phyloP scores from a whole-genome alignment of 257 asterid genomes.

The Thymus mandschuricus region DNA sequence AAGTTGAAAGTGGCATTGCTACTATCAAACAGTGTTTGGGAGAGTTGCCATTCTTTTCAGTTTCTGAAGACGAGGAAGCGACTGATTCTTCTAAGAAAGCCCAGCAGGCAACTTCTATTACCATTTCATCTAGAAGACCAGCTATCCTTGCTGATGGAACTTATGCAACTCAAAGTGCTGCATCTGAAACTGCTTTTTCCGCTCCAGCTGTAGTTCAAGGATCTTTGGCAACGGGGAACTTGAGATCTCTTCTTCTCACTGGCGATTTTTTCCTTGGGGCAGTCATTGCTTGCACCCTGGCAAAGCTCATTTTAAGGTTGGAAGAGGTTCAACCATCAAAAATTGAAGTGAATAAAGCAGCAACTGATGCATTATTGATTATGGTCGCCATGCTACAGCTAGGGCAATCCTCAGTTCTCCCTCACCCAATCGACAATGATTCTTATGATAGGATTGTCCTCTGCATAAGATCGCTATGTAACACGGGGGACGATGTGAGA shows the following conservation, averaged over 20 bases:
- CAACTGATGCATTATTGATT: slow-evolving; percentile 62
- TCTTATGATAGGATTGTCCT: slow-evolving; percentile 87
- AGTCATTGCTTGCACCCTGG: slow-evolving; percentile 83
- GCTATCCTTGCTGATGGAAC: slow-evolving; percentile 99
- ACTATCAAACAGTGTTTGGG: slow-evolving; percentile 98
- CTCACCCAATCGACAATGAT: slow-evolving; percentile 96
- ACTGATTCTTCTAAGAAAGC: slow-evolving; percentile 75
- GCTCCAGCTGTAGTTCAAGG: slow-evolving; percentile 86
- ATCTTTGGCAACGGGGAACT: slow-evolving; percentile 66
- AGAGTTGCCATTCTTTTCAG: slow-evolving; percentile 87
- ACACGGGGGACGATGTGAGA: slow-evolving; percentile 71
- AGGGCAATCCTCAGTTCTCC: slow-evolving; percentile 92
- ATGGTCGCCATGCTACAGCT: slow-evolving; percentile 92
- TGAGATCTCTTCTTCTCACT: slow-evolving; percentile 95
- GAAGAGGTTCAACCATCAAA: slow-evolving; percentile 95
- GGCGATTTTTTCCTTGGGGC: slow-evolving; percentile 99
- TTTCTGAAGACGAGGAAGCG: slow-evolving; percentile 79
- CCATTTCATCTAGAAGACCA: slow-evolving; percentile 94
- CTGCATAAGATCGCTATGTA: slow-evolving; percentile 78
- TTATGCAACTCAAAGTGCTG: slow-evolving; percentile 99
- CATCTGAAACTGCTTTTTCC: slow-evolving; percentile 91
- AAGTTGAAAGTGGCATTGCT: slow-evolving; percentile 86
- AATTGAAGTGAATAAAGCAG: slow-evolving; percentile 80
- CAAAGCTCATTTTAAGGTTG: slow-evolving; percentile 83
- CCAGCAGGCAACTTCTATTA: slow-evolving; percentile 75